These are phyloP conservation scores for Umbellularia californica DNA, from an alignment of 164 flowering plant species.

Conservation along the genomic window DNA sequence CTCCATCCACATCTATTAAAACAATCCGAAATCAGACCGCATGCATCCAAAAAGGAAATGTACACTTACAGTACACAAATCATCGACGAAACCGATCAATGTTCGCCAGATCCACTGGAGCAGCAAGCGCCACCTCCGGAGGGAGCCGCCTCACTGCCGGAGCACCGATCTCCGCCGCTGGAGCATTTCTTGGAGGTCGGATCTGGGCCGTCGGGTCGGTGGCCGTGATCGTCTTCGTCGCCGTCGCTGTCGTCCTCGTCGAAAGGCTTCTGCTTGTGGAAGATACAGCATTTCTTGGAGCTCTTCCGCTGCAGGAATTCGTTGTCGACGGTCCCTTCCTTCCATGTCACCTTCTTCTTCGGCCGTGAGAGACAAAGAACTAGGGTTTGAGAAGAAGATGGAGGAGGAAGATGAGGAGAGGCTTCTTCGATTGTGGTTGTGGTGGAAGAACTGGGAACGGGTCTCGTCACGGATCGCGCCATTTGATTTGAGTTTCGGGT, in stretches of 20 bases:
- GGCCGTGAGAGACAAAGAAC: conserved; percentile 48
- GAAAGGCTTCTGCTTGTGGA: conserved; percentile 85
- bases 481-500: conserved; percentile 14
- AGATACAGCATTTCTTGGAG: conserved; percentile 93
- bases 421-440: conserved; percentile 35
- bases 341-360: conserved; percentile 92
- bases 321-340: conserved; percentile 92
- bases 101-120: background rate
- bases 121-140: background rate
- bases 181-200: conserved; percentile 2
- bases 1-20: background rate
- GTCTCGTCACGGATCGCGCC: conserved; percentile 21
- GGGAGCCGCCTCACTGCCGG: background rate
- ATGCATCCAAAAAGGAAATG: background rate
- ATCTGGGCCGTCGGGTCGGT: conserved; percentile 1
- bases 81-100: background rate
- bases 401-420: conserved; percentile 23
- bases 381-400: conserved; percentile 39
- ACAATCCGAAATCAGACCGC: background rate
- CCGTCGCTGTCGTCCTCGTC: conserved; percentile 87
- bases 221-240: conserved; percentile 26
- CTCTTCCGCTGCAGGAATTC: conserved; percentile 86
- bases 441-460: conserved; percentile 24
- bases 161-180: background rate
- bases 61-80: background rate